Percentiles rank a stretch among this genome's conserved stretches.
Conservation (phyloP, 371 early-diverging fungal species). For the Parasitella parasitica region DNA sequence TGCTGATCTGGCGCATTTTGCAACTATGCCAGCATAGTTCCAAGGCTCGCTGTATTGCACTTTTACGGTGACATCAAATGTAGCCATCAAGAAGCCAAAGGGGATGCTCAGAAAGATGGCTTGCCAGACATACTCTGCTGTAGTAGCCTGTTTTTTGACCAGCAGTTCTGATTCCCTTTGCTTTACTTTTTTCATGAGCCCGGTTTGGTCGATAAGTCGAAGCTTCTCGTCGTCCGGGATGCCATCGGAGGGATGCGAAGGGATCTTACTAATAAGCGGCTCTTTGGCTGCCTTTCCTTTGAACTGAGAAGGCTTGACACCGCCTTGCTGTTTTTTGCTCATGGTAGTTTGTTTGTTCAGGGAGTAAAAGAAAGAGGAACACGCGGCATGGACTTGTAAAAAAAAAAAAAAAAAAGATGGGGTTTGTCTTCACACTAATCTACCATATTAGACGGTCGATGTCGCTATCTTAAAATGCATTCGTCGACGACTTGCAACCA, state of each 20-base stretch:
- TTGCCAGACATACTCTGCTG: constrained; percentile 53
- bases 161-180: constrained; percentile 35
- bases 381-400: no score
- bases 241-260: constrained; percentile 17
- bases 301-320: constrained; percentile 20
- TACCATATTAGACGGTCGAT: no score
- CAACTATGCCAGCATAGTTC: constrained; percentile 31
- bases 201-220: constrained; percentile 52
- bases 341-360: background rate
- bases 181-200: constrained; percentile 48
- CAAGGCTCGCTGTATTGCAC: constrained; percentile 59
- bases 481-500: no score
- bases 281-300: constrained; percentile 9
- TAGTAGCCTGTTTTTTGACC: constrained; percentile 14
- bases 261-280: constrained; percentile 44
- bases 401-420: no score
- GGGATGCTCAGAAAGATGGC: constrained; percentile 59
- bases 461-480: no score
- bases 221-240: constrained; percentile 46
- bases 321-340: background rate
- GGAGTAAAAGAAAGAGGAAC: background rate
- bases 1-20: constrained; percentile 41
- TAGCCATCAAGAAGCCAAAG: constrained; percentile 52
- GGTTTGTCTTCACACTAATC: no score
- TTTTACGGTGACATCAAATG: constrained; percentile 60